Conservation (phyloP, 2,329 filamentous ascomycete genomes). For the Paracorniculantispora psalliotae region DNA sequence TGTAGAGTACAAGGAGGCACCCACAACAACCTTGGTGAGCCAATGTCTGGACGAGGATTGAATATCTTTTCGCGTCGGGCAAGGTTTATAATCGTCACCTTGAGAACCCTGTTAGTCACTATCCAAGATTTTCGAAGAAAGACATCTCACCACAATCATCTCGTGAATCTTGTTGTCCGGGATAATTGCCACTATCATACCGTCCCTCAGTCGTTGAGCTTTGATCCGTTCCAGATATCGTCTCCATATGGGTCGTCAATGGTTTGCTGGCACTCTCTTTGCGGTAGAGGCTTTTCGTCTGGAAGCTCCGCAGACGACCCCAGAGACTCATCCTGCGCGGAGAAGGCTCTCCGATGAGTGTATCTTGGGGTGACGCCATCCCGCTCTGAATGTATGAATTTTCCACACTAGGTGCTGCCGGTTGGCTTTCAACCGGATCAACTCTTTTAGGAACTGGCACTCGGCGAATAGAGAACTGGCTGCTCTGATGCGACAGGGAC, state of each 20-base stretch:
- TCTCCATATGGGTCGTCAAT: background rate
- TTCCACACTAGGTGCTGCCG: background rate
- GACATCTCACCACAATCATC: background rate
- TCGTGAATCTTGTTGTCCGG: background rate
- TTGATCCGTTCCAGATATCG: background rate
- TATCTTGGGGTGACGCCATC: background rate
- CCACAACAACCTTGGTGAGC: constrained; percentile 43
- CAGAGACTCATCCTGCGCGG: background rate
- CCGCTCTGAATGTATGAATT: background rate
- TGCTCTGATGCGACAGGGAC: background rate
- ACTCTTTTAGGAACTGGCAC: background rate
- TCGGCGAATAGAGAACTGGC: background rate
- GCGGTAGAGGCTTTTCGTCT: background rate
- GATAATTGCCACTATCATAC: background rate
- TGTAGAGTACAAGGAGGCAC: constrained; percentile 58
- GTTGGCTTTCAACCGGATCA: background rate
- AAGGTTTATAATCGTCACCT: constrained; percentile 28
- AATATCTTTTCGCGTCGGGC: constrained; percentile 29
- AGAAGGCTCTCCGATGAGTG: background rate
- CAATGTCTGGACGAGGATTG: constrained; percentile 34
- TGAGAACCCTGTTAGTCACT: background rate
- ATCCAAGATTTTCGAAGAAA: background rate
- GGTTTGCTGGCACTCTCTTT: background rate
- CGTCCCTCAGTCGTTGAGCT: background rate
- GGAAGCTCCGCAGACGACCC: background rate